These are phyloP conservation scores for Protoeuglena noctilucae DNA, from an alignment of 139 green algal genomes.

Conservation along the genomic window DNA sequence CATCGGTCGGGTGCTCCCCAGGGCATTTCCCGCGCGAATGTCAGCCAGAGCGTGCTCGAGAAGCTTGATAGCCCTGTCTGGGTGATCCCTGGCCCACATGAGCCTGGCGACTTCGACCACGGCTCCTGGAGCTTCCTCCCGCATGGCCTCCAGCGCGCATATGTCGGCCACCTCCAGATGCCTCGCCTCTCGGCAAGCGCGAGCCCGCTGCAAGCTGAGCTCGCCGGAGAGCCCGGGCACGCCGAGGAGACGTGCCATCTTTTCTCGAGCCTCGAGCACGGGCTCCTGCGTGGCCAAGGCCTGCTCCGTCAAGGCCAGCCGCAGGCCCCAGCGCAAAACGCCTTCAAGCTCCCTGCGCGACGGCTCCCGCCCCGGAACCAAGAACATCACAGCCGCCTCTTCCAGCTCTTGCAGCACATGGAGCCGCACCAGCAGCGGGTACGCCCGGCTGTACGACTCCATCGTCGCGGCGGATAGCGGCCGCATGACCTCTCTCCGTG, in stretches of 20 bases:
- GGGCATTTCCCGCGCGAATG: constrained; percentile 7
- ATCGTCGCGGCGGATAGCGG: constrained; percentile 56
- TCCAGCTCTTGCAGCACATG: constrained; percentile 62
- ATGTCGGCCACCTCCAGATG: constrained; percentile 67
- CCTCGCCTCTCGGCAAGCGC: constrained; percentile 53
- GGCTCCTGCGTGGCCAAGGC: constrained; percentile 47
- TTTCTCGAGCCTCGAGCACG: constrained; percentile 58
- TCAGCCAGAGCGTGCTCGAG: constrained; percentile 26
- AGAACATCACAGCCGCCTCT: constrained; percentile 3
- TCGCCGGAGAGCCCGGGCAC: constrained; percentile 30
- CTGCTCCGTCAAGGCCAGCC: constrained; percentile 44
- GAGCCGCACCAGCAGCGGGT: constrained; percentile 67
- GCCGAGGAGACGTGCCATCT: constrained; percentile 41
- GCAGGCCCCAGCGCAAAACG: constrained; percentile 46
- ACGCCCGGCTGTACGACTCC: constrained; percentile 75
- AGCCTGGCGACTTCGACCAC: constrained; percentile 64
- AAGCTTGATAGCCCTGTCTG: constrained; percentile 37
- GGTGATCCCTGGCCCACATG: constrained; percentile 55
- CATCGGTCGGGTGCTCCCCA: neutral
- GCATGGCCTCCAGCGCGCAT: constrained; percentile 62
- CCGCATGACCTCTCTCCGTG: constrained; percentile 36
- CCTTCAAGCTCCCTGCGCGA: constrained; percentile 16
- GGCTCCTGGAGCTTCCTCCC: constrained; percentile 20
- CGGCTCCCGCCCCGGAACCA: neutral
- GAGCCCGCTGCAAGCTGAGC: constrained; percentile 64